A percentile compares a stretch with the other conserved stretches of the same genome.
Evolutionary conservation across 2,329 filamentous ascomycete genomes (phyloP).

Genomic region (Phyllosticta capitalensis): DNA sequence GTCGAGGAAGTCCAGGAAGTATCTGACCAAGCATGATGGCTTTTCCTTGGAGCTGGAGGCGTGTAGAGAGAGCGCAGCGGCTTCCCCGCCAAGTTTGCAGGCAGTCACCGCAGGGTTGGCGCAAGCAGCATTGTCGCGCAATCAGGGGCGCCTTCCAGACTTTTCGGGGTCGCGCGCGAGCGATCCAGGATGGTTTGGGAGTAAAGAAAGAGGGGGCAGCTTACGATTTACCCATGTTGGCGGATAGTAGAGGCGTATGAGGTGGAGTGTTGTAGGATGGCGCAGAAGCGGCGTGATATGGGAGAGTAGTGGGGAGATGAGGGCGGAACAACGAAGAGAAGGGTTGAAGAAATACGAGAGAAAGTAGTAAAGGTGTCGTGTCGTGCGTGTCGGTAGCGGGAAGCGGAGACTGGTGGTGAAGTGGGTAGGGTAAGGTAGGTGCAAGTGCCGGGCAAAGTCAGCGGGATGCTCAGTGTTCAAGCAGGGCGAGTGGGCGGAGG

Average conservation of each 20-base stretch:
- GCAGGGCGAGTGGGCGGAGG: conserved; percentile 10
- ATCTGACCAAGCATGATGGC: background rate
- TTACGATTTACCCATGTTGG: conserved; percentile 34
- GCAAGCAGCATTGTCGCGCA: background rate
- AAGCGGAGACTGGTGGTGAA: conserved; percentile 6
- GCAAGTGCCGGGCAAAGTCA: conserved; percentile 7
- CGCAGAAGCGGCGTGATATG: background rate
- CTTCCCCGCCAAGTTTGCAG: background rate
- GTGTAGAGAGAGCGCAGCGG: background rate
- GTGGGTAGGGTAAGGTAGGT: background rate
- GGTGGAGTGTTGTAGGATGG: background rate
- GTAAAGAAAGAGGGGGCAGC: conserved; percentile 14
- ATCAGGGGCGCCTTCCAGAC: conserved; percentile 2
- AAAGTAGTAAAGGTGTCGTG: conserved; percentile 3
- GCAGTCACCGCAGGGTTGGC: background rate
- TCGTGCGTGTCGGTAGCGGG: background rate
- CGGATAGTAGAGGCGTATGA: background rate
- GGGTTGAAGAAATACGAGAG: background rate
- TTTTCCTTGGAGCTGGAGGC: background rate
- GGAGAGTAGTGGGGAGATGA: background rate
- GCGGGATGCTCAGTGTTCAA: background rate
- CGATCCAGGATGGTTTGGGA: background rate
- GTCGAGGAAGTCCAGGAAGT: background rate
- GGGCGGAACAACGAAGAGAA: background rate
- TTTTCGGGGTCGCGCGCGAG: background rate